Evolutionary conservation across 768 basidiomycete species (phyloP).

Genomic region (Stropharia rugosoannulata): DNA sequence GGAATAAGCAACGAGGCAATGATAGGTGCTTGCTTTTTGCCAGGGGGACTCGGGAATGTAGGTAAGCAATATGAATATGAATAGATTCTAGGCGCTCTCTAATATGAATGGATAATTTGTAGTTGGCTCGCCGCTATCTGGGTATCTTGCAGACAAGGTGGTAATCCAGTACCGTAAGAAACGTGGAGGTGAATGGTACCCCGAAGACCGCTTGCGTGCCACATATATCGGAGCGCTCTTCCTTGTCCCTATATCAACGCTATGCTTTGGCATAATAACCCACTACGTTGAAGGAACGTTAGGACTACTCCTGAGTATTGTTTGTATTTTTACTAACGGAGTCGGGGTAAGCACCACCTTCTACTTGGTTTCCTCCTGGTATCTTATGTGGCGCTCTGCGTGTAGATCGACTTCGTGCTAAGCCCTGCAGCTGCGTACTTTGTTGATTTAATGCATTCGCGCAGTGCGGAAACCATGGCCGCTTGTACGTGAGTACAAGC

Average conservation of each 20-base stretch:
- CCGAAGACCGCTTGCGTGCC: constrained; percentile 66
- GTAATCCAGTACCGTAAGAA: constrained; percentile 46
- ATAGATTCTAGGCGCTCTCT: background rate
- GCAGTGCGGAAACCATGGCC: constrained; percentile 64
- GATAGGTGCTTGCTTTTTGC: constrained; percentile 61
- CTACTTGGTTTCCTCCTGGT: background rate
- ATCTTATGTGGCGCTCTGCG: background rate
- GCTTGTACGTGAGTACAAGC: constrained; percentile 40
- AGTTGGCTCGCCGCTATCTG: constrained; percentile 64
- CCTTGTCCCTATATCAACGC: constrained; percentile 53
- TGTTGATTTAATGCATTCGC: constrained; percentile 58
- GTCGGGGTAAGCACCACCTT: constrained; percentile 47
- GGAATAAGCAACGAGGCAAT: constrained; percentile 54
- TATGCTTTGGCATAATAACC: constrained; percentile 47
- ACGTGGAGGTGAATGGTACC: constrained; percentile 59
- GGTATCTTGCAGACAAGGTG: constrained; percentile 54
- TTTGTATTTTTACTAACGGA: constrained; percentile 64
- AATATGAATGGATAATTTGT: background rate
- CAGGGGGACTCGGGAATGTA: constrained; percentile 59
- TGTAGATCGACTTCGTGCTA: constrained; percentile 55
- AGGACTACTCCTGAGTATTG: constrained; percentile 50
- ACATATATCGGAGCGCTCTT: constrained; percentile 43
- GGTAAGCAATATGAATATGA: constrained; percentile 32
- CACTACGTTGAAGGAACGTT: constrained; percentile 45
- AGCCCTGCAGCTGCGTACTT: constrained; percentile 55